A percentile compares a stretch with the other conserved stretches of the same genome.
phyloP scores from a whole-genome alignment of 352 stramenopile genomes.

The Pythium periplocum region DNA sequence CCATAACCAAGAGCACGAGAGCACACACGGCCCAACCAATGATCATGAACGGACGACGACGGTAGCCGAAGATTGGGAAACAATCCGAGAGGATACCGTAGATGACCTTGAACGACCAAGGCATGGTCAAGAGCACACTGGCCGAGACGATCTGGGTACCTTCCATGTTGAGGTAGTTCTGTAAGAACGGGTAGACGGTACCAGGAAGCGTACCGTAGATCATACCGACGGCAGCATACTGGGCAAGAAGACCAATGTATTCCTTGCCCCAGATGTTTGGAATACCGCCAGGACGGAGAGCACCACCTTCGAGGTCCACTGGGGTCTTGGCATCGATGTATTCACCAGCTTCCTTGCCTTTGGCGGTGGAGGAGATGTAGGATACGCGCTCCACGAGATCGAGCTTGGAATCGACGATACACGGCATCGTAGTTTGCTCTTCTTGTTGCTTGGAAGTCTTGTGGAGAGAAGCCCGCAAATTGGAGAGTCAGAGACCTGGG shows the following conservation, averaged over 20 bases:
- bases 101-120: slow-evolving; percentile 60
- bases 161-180: slow-evolving; percentile 48
- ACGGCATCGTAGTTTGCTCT: neutral
- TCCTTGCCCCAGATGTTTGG: slow-evolving; percentile 30
- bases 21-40: slow-evolving; percentile 41
- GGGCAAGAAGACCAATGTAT: slow-evolving; percentile 37
- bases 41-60: slow-evolving; percentile 47
- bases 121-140: slow-evolving; percentile 34
- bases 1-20: slow-evolving; percentile 41
- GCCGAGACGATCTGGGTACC: slow-evolving; percentile 42
- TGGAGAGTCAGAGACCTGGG: no score
- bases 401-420: neutral
- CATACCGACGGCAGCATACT: slow-evolving; percentile 46
- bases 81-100: slow-evolving; percentile 46
- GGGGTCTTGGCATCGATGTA: slow-evolving; percentile 15
- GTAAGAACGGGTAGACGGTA: slow-evolving; percentile 41
- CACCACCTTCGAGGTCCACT: slow-evolving; percentile 28
- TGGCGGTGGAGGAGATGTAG: slow-evolving; percentile 10
- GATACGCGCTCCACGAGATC: slow-evolving; percentile 12
- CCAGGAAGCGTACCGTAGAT: slow-evolving; percentile 37
- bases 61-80: slow-evolving; percentile 46
- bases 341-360: slow-evolving; percentile 3
- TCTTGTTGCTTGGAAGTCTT: no score
- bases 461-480: no score
- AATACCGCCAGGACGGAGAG: slow-evolving; percentile 27